phyloP scores from a whole-genome alignment of 371 early-diverging fungal species.

The Apophysomyces elegans region DNA sequence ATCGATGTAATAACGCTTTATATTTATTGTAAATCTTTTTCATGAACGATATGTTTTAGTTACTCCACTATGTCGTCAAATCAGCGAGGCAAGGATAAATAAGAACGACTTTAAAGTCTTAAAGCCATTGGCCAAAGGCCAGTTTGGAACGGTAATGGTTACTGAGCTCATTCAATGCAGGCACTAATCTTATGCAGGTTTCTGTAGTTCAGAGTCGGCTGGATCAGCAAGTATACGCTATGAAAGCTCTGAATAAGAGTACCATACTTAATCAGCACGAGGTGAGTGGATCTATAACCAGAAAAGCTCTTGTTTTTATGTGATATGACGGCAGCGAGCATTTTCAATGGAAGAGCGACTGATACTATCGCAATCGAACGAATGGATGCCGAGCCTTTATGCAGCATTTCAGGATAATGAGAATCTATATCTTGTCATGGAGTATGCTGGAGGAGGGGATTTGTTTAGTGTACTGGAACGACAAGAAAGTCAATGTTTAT shows the following conservation, averaged over 20 bases:
- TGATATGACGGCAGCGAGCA: conserved; percentile 58
- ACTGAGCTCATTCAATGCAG: background rate
- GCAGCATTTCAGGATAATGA: conserved; percentile 92
- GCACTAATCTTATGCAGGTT: conserved; percentile 3
- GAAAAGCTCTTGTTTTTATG: background rate
- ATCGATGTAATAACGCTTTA: conserved; percentile 18
- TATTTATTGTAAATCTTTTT: background rate
- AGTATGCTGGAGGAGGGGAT: conserved; percentile 96
- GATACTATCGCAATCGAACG: conserved; percentile 73
- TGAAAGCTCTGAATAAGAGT: conserved; percentile 93
- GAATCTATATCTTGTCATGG: conserved; percentile 95
- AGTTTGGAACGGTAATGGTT: conserved; percentile 81
- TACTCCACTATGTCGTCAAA: conserved; percentile 54
- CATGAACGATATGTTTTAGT: conserved; percentile 43
- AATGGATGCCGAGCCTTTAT: conserved; percentile 82
- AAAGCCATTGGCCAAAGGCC: conserved; percentile 88
- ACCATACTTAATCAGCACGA: conserved; percentile 84
- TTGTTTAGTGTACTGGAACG: conserved; percentile 92
- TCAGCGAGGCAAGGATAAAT: conserved; percentile 71
- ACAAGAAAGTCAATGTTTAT: conserved; percentile 70
- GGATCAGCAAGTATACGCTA: conserved; percentile 86
- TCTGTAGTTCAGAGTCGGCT: conserved; percentile 25
- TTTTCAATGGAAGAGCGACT: conserved; percentile 92
- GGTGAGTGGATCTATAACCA: conserved; percentile 39
- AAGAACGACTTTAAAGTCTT: conserved; percentile 88